Conservation (phyloP, 768 basidiomycete genomes). For the Bullera alba region DNA sequence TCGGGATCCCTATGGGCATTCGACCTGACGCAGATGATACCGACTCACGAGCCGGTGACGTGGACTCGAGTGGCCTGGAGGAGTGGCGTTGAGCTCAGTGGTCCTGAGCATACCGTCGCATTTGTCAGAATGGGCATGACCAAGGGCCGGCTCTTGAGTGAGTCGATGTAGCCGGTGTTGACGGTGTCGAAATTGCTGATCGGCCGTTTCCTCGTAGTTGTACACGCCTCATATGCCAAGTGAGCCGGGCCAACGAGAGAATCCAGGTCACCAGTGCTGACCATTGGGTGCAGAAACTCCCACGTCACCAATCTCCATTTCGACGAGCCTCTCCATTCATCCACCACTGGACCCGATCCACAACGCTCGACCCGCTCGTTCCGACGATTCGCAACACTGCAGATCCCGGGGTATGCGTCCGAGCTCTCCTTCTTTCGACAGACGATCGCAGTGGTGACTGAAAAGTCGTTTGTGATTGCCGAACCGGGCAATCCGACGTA, state of each 20-base stretch:
- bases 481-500: conserved; percentile 37
- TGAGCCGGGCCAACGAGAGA: neutral
- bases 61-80: conserved; percentile 15
- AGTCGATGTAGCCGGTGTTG: too few relatives aligned
- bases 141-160: conserved; percentile 30
- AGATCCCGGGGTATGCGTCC: conserved; percentile 30
- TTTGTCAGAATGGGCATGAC: conserved; percentile 29
- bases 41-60: conserved; percentile 29
- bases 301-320: conserved; percentile 26
- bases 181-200: neutral
- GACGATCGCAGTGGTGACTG: conserved; percentile 32
- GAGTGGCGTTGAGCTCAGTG: conserved; percentile 18
- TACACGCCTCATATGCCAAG: conserved; percentile 18
- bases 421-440: conserved; percentile 36
- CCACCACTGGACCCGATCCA: neutral
- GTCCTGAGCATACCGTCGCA: conserved; percentile 14
- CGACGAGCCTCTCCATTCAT: conserved; percentile 25
- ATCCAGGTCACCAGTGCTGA: neutral
- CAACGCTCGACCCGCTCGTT: conserved; percentile 5
- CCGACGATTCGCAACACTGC: conserved; percentile 23
- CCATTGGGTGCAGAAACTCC: conserved; percentile 12
- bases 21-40: conserved; percentile 28
- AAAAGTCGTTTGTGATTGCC: conserved; percentile 32
- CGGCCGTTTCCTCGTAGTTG: conserved; percentile 10
- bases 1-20: conserved; percentile 22